Evolutionary conservation across 1,139 yeast genomes (phyloP).

Genomic region (Sugiyamaella novakii): DNA sequence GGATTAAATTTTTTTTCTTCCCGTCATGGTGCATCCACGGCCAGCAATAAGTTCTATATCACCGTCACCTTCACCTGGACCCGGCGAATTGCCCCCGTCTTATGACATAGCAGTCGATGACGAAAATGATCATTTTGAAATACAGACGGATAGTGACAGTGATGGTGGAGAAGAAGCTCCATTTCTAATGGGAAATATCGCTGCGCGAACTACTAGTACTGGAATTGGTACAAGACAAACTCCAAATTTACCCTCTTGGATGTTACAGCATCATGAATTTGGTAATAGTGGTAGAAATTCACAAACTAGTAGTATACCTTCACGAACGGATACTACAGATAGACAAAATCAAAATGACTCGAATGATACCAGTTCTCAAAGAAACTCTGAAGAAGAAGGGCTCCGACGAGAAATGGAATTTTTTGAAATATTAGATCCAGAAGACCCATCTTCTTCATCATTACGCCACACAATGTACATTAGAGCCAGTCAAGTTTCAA

Average conservation of each 20-base stretch:
- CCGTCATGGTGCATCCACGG: too few species aligned
- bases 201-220: slow-evolving; percentile 5
- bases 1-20: too few species aligned
- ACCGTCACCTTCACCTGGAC: neutral
- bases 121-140: slow-evolving; percentile 7
- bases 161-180: too few species aligned
- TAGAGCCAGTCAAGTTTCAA: slow-evolving; percentile 35
- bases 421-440: slow-evolving; percentile 48
- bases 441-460: slow-evolving; percentile 24
- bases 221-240: slow-evolving; percentile 9
- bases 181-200: too few species aligned
- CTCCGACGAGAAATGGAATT: slow-evolving; percentile 42
- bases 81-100: slow-evolving; percentile 10
- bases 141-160: slow-evolving; percentile 8
- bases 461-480: slow-evolving; percentile 27
- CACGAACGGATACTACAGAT: slow-evolving; percentile 3
- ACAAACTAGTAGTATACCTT: neutral
- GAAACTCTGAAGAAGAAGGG: slow-evolving; percentile 19
- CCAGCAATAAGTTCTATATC: neutral
- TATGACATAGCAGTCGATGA: slow-evolving; percentile 11
- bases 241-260: slow-evolving; percentile 22
- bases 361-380: slow-evolving; percentile 8
- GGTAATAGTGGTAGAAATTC: neutral
- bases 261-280: slow-evolving; percentile 22
- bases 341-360: slow-evolving; percentile 17